Evolutionary conservation across 768 basidiomycete species (phyloP).

Genomic region (Trametes gibbosa): DNA sequence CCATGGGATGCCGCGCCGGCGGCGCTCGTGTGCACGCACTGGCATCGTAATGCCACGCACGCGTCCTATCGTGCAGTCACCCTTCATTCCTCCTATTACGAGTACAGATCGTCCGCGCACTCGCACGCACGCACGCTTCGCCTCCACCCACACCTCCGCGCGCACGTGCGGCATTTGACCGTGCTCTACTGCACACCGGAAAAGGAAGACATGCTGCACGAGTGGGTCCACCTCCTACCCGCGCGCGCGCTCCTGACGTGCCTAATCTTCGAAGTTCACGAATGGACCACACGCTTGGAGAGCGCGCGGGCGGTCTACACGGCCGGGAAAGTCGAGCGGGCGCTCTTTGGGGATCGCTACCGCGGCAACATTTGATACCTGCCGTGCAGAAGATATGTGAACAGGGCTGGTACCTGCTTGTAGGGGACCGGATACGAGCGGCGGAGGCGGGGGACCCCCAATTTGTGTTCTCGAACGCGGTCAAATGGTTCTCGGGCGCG

Average conservation of each 20-base stretch:
- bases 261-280: background rate
- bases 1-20: background rate
- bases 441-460: too few relatives aligned
- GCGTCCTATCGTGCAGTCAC: background rate
- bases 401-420: too few relatives aligned
- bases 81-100: background rate
- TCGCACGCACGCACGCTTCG: background rate
- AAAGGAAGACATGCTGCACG: background rate
- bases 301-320: too few relatives aligned
- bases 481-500: too few relatives aligned
- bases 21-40: background rate
- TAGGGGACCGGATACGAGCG: too few relatives aligned
- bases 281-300: too few relatives aligned
- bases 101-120: background rate
- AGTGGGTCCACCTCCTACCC: background rate
- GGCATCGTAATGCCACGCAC: background rate
- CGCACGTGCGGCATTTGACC: background rate
- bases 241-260: background rate
- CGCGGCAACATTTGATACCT: too few relatives aligned
- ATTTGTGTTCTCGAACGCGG: too few relatives aligned
- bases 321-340: too few relatives aligned
- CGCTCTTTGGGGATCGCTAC: too few relatives aligned
- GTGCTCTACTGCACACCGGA: background rate
- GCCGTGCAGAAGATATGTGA: too few relatives aligned
- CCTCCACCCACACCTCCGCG: background rate